These are phyloP conservation scores for Talaromyces thailandensis DNA, from an alignment of 495 filamentous ascomycete species.

Conservation along the genomic window DNA sequence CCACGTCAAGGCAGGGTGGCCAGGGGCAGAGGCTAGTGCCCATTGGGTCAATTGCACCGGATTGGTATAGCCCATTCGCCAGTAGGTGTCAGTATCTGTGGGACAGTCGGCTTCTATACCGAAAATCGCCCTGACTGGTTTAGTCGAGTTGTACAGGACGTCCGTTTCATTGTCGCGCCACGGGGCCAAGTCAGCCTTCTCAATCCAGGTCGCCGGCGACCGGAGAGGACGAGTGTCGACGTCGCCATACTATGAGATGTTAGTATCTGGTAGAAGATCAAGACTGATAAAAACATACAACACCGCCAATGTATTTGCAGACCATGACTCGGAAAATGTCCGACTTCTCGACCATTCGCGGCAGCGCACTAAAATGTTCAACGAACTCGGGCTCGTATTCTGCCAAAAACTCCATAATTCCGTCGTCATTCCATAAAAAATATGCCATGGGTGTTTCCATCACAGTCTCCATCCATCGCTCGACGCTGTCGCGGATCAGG, in stretches of 20 bases:
- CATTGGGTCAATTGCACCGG: conserved; percentile 15
- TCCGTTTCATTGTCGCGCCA: conserved; percentile 8
- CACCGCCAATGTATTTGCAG: conserved; percentile 9
- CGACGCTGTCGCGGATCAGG: conserved; percentile 8
- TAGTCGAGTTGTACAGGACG: conserved; percentile 5
- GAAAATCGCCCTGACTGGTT: conserved; percentile 10
- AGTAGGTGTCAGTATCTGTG: conserved; percentile 10
- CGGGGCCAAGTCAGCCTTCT: conserved; percentile 5
- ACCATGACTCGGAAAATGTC: conserved; percentile 14
- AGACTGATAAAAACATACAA: conserved; percentile 1
- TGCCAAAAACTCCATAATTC: conserved; percentile 6
- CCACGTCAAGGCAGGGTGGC: conserved; percentile 10
- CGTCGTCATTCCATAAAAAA: conserved; percentile 13
- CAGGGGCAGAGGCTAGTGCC: conserved; percentile 11
- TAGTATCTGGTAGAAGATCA: background rate
- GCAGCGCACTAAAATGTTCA: conserved; percentile 6
- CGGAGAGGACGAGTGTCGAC: conserved; percentile 11
- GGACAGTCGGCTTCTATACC: conserved; percentile 12
- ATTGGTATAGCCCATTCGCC: conserved; percentile 16
- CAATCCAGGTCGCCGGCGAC: conserved; percentile 11
- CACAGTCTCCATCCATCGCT: conserved; percentile 10
- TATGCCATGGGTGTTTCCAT: conserved; percentile 10
- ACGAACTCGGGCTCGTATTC: conserved; percentile 7
- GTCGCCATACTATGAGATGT: conserved; percentile 8
- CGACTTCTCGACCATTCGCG: conserved; percentile 8